Percentiles rank a stretch among this genome's conserved stretches.
Conservation (phyloP, 495 filamentous ascomycete genomes). For the Lindgomyces ingoldianus region DNA sequence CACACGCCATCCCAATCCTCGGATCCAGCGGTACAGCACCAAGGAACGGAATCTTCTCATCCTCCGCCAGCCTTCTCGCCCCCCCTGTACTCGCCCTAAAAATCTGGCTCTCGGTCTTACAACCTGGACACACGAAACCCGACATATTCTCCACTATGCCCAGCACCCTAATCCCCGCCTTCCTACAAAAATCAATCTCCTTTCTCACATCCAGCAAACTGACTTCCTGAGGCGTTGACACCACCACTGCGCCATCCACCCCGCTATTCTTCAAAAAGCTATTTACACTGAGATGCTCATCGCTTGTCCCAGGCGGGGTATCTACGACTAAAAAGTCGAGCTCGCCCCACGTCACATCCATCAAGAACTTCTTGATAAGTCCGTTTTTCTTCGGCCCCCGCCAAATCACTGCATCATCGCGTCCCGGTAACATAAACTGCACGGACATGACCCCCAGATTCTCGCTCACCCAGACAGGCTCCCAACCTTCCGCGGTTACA, state of each 20-base stretch:
- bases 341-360: conserved; percentile 96
- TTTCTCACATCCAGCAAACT: conserved; percentile 88
- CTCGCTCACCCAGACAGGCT: conserved; percentile 88
- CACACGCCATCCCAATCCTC: conserved; percentile 90
- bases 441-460: conserved; percentile 94
- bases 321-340: conserved; percentile 91
- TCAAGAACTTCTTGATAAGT: conserved; percentile 93
- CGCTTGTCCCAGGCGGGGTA: conserved; percentile 90
- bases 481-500: conserved; percentile 79
- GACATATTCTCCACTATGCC: conserved; percentile 98
- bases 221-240: conserved; percentile 97
- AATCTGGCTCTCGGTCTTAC: conserved; percentile 76
- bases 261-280: conserved; percentile 81
- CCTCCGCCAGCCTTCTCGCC: conserved; percentile 72
- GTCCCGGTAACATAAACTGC: conserved; percentile 93
- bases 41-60: conserved; percentile 83
- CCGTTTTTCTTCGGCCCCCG: conserved; percentile 97
- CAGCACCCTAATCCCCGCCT: conserved; percentile 84
- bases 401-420: conserved; percentile 96
- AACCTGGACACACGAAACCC: conserved; percentile 91
- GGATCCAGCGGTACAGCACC: conserved; percentile 93
- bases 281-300: conserved; percentile 93
- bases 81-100: conserved; percentile 93
- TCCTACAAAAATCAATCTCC: conserved; percentile 94
- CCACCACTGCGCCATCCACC: conserved; percentile 87